phyloP scores from a whole-genome alignment of 345 rosid genomes.

The Odontarrhena argentea region DNA sequence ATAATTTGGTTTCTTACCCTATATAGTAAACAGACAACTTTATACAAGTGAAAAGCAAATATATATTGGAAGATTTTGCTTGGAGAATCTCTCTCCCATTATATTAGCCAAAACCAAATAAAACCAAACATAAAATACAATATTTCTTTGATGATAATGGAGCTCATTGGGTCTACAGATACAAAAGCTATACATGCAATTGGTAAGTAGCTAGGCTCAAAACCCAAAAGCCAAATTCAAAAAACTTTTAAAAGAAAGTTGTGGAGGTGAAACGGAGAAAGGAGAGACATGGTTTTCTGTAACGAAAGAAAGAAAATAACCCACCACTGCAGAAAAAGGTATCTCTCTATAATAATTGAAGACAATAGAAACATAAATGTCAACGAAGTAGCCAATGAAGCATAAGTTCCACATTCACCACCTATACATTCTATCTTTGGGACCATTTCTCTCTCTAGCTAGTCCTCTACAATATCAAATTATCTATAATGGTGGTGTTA shows the following conservation, averaged over 20 bases:
- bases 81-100: conserved; percentile 19
- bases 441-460: conserved; percentile 38
- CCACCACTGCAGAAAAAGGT: conserved; percentile 35
- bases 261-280: background rate
- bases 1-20: conserved; percentile 25
- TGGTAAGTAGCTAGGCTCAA: conserved; percentile 7
- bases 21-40: conserved; percentile 32
- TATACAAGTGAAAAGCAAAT: conserved; percentile 22
- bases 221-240: background rate
- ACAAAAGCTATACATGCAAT: conserved; percentile 20
- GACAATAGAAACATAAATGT: conserved; percentile 38
- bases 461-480: background rate
- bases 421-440: conserved; percentile 35
- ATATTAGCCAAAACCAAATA: conserved; percentile 27
- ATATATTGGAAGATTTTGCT: conserved; percentile 25
- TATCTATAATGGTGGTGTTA: conserved; percentile 14
- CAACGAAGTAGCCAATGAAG: conserved; percentile 46
- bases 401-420: conserved; percentile 32
- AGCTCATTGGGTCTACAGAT: conserved; percentile 12
- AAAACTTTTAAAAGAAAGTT: background rate
- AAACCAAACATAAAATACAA: conserved; percentile 9
- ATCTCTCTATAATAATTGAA: conserved; percentile 36
- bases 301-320: conserved; percentile 40
- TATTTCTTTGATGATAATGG: conserved; percentile 27
- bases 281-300: conserved; percentile 24